Evolutionary conservation across 2,329 filamentous ascomycete species (phyloP).

Genomic region (Metarhizium guizhouense): DNA sequence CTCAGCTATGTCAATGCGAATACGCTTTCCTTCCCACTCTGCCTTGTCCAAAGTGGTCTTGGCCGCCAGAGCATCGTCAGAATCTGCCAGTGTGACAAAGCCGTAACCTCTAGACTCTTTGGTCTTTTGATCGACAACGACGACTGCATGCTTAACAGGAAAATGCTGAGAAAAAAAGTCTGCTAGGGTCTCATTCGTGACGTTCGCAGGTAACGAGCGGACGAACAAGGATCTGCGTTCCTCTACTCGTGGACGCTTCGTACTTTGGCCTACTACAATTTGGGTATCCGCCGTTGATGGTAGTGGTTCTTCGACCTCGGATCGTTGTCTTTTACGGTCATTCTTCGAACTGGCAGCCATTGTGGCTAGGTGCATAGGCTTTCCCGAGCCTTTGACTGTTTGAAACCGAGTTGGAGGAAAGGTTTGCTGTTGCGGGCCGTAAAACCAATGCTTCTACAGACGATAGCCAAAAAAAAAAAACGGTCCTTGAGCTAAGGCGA

Average conservation of each 20-base stretch:
- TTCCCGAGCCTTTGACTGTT: not conserved
- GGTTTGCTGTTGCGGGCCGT: not conserved
- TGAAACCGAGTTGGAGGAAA: not conserved
- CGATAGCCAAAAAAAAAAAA: not conserved
- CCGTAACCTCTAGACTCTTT: constrained; percentile 88
- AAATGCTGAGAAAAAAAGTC: constrained; percentile 91
- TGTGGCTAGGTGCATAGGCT: not conserved
- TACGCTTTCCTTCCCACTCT: constrained; percentile 67
- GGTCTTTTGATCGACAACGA: constrained; percentile 76
- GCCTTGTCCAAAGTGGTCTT: constrained; percentile 73
- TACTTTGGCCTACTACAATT: constrained; percentile 20
- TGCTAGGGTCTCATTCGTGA: constrained; percentile 74
- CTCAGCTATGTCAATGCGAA: constrained; percentile 83
- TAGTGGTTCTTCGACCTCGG: constrained; percentile 23
- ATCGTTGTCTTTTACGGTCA: constrained; percentile 26
- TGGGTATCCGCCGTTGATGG: constrained; percentile 22
- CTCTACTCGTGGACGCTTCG: constrained; percentile 51
- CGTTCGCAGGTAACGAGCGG: constrained; percentile 68
- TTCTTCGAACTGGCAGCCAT: constrained; percentile 21
- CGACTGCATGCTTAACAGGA: constrained; percentile 91
- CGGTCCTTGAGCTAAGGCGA: not conserved
- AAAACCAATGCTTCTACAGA: not conserved
- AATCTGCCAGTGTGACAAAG: constrained; percentile 93
- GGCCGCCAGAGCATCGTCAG: constrained; percentile 78
- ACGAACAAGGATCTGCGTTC: constrained; percentile 76